These are phyloP conservation scores for Mrakia gelida DNA, from an alignment of 768 basidiomycete species.

Conservation along the genomic window DNA sequence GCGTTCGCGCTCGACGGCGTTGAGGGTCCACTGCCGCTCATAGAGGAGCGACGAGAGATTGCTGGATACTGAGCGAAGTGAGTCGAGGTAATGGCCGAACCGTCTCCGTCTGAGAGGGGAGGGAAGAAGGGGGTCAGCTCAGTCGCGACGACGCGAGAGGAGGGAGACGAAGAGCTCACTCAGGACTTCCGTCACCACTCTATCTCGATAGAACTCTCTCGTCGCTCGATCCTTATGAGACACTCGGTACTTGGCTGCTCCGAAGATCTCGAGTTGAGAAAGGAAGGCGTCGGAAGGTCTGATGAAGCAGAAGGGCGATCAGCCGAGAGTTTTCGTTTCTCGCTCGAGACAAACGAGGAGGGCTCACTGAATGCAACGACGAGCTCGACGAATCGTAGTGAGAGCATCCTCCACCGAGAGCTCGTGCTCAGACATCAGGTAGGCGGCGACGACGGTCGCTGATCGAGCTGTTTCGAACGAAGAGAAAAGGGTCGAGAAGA, in stretches of 20 bases:
- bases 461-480: conserved; percentile 61
- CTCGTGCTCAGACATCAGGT: conserved; percentile 71
- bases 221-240: conserved; percentile 63
- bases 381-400: conserved; percentile 59
- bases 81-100: not conserved
- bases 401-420: conserved; percentile 61
- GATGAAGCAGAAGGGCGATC: not conserved
- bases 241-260: conserved; percentile 65
- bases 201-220: conserved; percentile 77
- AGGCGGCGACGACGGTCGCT: conserved; percentile 78
- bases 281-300: conserved; percentile 87
- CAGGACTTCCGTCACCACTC: conserved; percentile 68
- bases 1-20: not conserved
- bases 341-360: conserved; percentile 16
- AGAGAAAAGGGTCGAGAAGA: not conserved
- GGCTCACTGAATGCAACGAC: conserved; percentile 67
- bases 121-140: conserved; percentile 19
- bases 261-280: conserved; percentile 72
- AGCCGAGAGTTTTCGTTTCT: not conserved
- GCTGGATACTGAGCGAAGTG: conserved; percentile 15
- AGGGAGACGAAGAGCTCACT: conserved; percentile 52
- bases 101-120: conserved; percentile 1
- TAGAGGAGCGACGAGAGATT: not conserved
- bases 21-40: not conserved
- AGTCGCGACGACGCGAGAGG: not conserved